Base-by-base conservation (phyloP, 2,329 filamentous ascomycete genomes). In the Diplodia sapinea region DNA sequence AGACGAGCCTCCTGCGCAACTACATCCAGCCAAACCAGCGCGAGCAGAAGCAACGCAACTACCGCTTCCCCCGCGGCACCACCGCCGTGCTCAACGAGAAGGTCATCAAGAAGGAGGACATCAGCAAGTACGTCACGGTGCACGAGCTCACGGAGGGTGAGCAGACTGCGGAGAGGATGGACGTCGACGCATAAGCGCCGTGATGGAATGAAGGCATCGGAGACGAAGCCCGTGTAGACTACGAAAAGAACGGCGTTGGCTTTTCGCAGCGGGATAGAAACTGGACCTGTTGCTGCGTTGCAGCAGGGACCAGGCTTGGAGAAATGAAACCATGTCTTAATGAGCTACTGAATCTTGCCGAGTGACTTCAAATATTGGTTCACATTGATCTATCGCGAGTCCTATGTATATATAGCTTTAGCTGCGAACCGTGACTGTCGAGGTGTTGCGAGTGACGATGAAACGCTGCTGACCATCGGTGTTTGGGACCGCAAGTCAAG, bases 31-130 rank as follows among this genome's bases (percentile, higher is more conserved):
- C 95, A 68, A 99, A 99, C 81, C 89, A 93, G 84, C 89, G 96
- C 78, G 91, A 88, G 73, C 86, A 91, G 79, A 99, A 99, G 87
- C 87, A 95, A 80, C 89, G 93, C 83, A 95, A 93, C 83, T 99
- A 99, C 85, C 87, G 88, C 75, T 99, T 97, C 84, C 84, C 86
- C 73, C 88, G 89, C 78, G 95, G 95, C 67, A 98, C 95, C n/a
- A 99, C 96, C 11, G 94, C 94, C 11, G 92, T 95, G 71, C 84
- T 99, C 77, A 95, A 97, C 80, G 92, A 99, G 85, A 97, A 96
- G 86, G 87, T 98, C 73, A 96, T 98, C 79, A 93, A 87, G 75
- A 95, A 92, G 84, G 91, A 94, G 79, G 93, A 99, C 75, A 91
- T 99, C 75, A 91, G 91, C 79, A 94, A 96, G 79, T 98, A 95